Evolutionary conservation across 305 asterid genomes (phyloP).

Genomic region (Solanum hybrid): DNA sequence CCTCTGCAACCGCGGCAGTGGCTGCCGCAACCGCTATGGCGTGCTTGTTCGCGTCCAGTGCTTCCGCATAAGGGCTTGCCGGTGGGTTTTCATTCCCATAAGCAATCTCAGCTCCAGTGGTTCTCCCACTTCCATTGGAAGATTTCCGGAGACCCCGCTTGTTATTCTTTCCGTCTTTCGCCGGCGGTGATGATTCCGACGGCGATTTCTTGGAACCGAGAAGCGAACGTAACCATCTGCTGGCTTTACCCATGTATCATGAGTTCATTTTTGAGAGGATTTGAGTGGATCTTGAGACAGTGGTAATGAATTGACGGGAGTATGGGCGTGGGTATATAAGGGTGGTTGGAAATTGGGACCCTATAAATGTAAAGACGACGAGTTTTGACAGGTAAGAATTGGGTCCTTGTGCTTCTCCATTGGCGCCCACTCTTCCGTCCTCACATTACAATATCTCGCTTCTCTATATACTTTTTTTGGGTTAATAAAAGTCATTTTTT

Average conservation of each 20-base stretch:
- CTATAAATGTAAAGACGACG: conserved; percentile 26
- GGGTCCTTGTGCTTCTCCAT: conserved; percentile 4
- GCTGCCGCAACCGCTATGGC: conserved; percentile 98
- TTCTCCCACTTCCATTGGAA: neutral
- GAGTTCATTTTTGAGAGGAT: neutral
- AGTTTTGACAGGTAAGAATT: conserved; percentile 39
- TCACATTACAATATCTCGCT: neutral
- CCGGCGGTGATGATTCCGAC: conserved; percentile 26
- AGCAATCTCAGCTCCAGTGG: neutral
- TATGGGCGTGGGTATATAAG: conserved; percentile 14
- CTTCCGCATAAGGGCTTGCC: conserved; percentile 30
- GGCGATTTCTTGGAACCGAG: conserved; percentile 35
- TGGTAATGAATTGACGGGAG: conserved; percentile 14
- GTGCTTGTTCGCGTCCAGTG: conserved; percentile 63
- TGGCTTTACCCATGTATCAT: conserved; percentile 69
- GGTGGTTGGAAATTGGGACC: conserved; percentile 28
- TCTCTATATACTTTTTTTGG: neutral
- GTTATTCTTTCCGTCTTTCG: conserved; percentile 14
- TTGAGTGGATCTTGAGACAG: neutral
- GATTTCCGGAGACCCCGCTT: conserved; percentile 20
- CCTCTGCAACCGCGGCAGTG: conserved; percentile 95
- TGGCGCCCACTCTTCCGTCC: conserved; percentile 3
- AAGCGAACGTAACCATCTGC: conserved; percentile 68
- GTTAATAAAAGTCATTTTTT: neutral
- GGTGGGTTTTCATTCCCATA: conserved; percentile 16